Conservation (phyloP, 1,284 basidiomycete genomes). For the Phenoliferia sp. region DNA sequence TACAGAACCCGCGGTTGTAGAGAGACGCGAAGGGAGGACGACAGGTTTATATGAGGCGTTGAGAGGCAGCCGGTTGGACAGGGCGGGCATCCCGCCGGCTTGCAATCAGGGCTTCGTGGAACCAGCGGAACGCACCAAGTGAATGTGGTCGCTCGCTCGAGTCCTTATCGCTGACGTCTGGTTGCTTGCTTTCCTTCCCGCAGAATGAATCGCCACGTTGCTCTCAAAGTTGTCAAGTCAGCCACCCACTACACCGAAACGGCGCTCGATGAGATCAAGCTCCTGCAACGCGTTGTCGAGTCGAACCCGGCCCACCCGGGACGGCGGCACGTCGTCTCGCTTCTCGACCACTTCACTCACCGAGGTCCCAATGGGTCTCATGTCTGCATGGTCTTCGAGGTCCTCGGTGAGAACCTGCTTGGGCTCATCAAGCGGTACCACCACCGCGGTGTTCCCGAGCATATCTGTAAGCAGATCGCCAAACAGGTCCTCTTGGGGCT, state of each 20-base stretch:
- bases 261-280: constrained; percentile 96
- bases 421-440: constrained; percentile 94
- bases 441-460: constrained; percentile 90
- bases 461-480: constrained; percentile 90
- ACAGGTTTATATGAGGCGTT: no score
- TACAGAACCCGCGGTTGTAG: background rate
- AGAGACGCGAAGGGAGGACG: no score
- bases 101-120: no score
- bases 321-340: constrained; percentile 81
- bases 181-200: background rate
- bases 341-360: constrained; percentile 95
- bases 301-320: constrained; percentile 69
- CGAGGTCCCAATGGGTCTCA: constrained; percentile 94
- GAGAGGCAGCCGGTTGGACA: no score
- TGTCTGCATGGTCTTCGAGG: constrained; percentile 99
- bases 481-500: constrained; percentile 93
- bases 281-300: constrained; percentile 88
- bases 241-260: constrained; percentile 96
- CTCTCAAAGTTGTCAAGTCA: constrained; percentile 97
- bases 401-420: constrained; percentile 95
- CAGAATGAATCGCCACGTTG: constrained; percentile 76
- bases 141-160: background rate
- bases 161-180: background rate
- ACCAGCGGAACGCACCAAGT: background rate
- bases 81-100: no score